Conservation (phyloP, 371 early-diverging fungal genomes). For the Mycotypha africana region DNA sequence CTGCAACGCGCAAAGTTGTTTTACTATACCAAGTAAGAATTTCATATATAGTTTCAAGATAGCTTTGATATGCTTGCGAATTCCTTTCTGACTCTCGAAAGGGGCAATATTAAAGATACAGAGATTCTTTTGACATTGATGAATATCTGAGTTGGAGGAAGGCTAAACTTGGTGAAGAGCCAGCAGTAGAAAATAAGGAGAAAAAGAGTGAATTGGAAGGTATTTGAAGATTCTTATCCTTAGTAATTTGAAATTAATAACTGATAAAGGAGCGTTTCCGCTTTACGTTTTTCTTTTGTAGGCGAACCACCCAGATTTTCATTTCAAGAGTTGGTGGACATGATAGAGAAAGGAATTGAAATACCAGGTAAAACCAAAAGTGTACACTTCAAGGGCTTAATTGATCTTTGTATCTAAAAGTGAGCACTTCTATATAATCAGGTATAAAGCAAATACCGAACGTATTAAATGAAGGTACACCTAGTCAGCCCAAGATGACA, state of each 20-base stretch:
- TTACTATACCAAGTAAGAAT: slow-evolving; percentile 28
- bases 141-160: slow-evolving; percentile 18
- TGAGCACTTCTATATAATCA: neutral
- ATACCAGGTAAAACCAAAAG: slow-evolving; percentile 40
- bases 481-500: slow-evolving; percentile 36
- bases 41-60: no score
- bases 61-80: no score
- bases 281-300: no score
- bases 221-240: no score
- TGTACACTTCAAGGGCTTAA: neutral
- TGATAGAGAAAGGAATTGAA: slow-evolving; percentile 46
- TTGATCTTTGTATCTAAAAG: no score
- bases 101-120: slow-evolving; percentile 2
- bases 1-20: slow-evolving; percentile 18
- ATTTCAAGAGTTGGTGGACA: slow-evolving; percentile 50
- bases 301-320: slow-evolving; percentile 22
- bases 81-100: no score
- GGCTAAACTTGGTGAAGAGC: no score
- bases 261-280: no score
- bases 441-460: slow-evolving; percentile 53
- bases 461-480: slow-evolving; percentile 41
- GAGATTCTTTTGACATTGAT: slow-evolving; percentile 7
- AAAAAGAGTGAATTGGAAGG: neutral
- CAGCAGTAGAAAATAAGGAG: neutral
- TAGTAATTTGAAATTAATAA: no score